Evolutionary conservation across 2,329 filamentous ascomycete genomes (phyloP).

Genomic region (Dactylellina leptospora): DNA sequence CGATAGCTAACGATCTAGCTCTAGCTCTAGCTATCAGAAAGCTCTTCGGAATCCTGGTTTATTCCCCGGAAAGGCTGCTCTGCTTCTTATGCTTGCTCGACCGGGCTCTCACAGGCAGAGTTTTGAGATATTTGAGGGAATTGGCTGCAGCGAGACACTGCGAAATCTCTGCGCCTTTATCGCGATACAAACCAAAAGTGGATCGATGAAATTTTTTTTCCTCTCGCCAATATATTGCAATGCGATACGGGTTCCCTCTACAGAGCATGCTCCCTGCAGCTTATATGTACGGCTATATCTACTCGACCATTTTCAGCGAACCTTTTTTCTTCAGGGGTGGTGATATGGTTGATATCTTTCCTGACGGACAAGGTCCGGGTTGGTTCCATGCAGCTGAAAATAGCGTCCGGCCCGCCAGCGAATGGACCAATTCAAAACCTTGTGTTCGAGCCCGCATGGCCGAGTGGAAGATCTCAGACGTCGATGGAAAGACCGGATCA

Average conservation of each 20-base stretch:
- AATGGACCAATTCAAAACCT: constrained; percentile 37
- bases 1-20: constrained; percentile 6
- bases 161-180: constrained; percentile 20
- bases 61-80: constrained; percentile 29
- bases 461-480: constrained; percentile 35
- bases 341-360: constrained; percentile 46
- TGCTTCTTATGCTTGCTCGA: no score
- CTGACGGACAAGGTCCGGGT: constrained; percentile 44
- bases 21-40: neutral
- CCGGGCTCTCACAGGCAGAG: constrained; percentile 18
- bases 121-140: constrained; percentile 52
- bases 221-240: no score
- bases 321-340: constrained; percentile 22
- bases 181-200: constrained; percentile 1
- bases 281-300: constrained; percentile 4
- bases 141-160: constrained; percentile 14
- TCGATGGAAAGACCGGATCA: constrained; percentile 28
- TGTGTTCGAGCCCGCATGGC: constrained; percentile 43
- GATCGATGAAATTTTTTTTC: constrained; percentile 2
- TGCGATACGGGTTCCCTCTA: constrained; percentile 27
- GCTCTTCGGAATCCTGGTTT: constrained; percentile 15
- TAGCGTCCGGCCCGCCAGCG: constrained; percentile 44
- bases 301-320: neutral
- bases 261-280: constrained; percentile 12
- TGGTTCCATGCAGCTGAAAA: constrained; percentile 46